These are phyloP conservation scores for Elymus sibiricus DNA, from an alignment of 176 grass and related monocot species.

Conservation along the genomic window DNA sequence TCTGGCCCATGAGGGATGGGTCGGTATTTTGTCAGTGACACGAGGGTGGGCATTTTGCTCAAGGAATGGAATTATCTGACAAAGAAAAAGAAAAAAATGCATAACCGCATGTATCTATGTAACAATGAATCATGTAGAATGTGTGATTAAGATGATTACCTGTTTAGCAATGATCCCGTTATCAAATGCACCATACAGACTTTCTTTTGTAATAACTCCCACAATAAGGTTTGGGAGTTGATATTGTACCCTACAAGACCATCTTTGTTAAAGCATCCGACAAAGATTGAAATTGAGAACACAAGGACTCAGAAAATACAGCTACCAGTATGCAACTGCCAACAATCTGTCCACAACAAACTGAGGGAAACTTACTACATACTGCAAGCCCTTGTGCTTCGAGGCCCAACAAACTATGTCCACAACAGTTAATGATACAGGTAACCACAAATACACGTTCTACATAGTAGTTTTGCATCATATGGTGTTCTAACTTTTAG, in stretches of 20 bases:
- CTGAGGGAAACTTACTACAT: too few species aligned
- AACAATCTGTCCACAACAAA: neutral
- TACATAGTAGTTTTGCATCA: too few species aligned
- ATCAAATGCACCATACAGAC: conserved; percentile 87
- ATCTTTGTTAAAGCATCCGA: neutral
- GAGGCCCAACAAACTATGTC: too few species aligned
- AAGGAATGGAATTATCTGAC: conserved; percentile 90
- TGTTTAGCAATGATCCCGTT: conserved; percentile 89
- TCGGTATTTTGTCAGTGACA: conserved; percentile 63
- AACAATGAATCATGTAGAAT: conserved; percentile 1
- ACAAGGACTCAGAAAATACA: neutral
- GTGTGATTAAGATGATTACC: conserved; percentile 40
- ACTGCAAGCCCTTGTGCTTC: too few species aligned
- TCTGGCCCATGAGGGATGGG: neutral
- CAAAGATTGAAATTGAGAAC: neutral
- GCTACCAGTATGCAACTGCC: neutral
- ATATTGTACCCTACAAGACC: conserved; percentile 69
- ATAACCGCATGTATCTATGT: neutral
- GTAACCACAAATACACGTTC: too few species aligned
- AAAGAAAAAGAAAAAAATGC: neutral
- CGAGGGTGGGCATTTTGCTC: conserved; percentile 85
- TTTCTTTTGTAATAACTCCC: conserved; percentile 93
- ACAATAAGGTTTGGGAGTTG: conserved; percentile 91
- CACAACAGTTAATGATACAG: too few species aligned
- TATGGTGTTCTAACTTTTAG: too few species aligned